Base-by-base conservation (phyloP, 2,329 filamentous ascomycete genomes). In the Hypomyces perniciosus region DNA sequence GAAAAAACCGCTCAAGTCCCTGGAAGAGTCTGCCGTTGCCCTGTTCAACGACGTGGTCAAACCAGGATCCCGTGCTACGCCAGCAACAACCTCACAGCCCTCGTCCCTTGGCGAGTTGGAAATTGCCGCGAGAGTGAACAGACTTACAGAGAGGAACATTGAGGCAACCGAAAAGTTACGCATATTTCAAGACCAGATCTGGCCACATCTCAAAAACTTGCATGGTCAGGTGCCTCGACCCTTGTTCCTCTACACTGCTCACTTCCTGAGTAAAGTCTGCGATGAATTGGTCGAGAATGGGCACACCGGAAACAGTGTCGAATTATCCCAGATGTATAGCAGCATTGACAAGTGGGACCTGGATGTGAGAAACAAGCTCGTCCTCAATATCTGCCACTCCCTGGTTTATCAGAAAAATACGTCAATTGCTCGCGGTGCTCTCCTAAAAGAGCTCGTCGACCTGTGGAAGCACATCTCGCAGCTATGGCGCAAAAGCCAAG, bases 401-500 rank as follows among this genome's bases (percentile, higher is more conserved):
- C 44, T 63, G 40, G 33, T 55, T n/a, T 48, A 51, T n/a, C n/a
- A 38, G 4, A 56, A 57, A 37, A 52, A 59, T 29, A 31, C 52
- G 4, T 48, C 48, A 6, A 29, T 41, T 2, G 38, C 55, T 5
- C 59, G 62, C 27, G 51, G 44, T 1, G 45, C 31, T 40, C 26
- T 66, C 13, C 44, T 64, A 38, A 48, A 59, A 0, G 66, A 70
- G 53, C 57, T 71, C 4, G 37, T 69, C 30, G 59, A 60, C 9
- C 51, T 71, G 47, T 72, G 69, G 69, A 63, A 65, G 56, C 65
- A 69, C 50, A 52, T 70, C 10, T 68, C 69, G 1, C 64, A 67
- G 46, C 55, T 71, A 37, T 62, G 57, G 39, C 61, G 68, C 8
- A 52, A 46, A 5, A 61, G 62, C n/a, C 63, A 66, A 39, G 31